phyloP scores from a whole-genome alignment of 129 eudicot species.

The Helichrysum umbraculigerum region DNA sequence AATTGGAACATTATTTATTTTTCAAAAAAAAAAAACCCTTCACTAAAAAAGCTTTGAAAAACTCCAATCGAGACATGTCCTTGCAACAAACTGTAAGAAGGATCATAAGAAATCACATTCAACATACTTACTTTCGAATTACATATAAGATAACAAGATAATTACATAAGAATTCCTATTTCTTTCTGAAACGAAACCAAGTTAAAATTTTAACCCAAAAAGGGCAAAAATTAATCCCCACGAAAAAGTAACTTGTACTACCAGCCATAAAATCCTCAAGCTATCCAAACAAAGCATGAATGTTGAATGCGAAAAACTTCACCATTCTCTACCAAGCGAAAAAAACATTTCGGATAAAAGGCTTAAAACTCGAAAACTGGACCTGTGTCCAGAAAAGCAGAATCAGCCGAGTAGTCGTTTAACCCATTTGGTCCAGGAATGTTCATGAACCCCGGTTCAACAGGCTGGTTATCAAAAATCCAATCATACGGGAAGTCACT shows the following conservation, averaged over 20 bases:
- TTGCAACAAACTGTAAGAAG: background rate
- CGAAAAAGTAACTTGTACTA: background rate
- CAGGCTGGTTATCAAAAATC: conserved; percentile 46
- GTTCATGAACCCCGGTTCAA: conserved; percentile 39
- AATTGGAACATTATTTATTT: too few species aligned
- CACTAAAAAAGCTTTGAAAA: background rate
- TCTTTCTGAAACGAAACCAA: conserved; percentile 10
- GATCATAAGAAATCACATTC: background rate
- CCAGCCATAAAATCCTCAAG: conserved; percentile 21
- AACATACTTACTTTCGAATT: background rate
- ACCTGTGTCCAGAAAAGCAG: conserved; percentile 46
- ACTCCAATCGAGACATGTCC: background rate
- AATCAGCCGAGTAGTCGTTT: conserved; percentile 41
- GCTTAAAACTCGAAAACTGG: conserved; percentile 48
- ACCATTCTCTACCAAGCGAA: conserved; percentile 30
- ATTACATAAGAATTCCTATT: conserved; percentile 1
- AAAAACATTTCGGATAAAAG: conserved; percentile 1
- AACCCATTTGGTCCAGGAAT: conserved; percentile 21
- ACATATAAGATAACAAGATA: conserved; percentile 16
- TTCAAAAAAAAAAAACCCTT: too few species aligned
- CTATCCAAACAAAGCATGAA: conserved; percentile 34
- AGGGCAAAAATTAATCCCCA: conserved; percentile 1
- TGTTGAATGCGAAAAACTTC: conserved; percentile 15
- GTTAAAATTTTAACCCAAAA: conserved; percentile 22
- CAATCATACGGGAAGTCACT: conserved; percentile 51